A percentile compares a stretch with the other conserved stretches of the same genome.
phyloP scores from a whole-genome alignment of 306 rosid species.

The Erythrophleum fordii region DNA sequence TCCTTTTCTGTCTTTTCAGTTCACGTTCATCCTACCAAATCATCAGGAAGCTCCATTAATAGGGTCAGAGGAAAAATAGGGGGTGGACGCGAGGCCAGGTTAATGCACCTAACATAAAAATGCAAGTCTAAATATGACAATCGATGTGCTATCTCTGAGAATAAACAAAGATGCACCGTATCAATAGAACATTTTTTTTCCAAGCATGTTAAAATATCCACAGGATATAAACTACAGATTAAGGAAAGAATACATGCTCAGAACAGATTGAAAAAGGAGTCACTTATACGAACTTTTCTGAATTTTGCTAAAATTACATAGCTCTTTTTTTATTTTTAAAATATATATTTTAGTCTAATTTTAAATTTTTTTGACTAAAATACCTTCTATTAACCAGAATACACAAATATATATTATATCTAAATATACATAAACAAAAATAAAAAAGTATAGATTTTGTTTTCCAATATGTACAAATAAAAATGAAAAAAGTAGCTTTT shows the following conservation, averaged over 20 bases:
- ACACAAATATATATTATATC: too few relatives aligned
- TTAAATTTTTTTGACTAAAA: too few relatives aligned
- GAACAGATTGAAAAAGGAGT: neutral
- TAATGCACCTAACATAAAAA: neutral
- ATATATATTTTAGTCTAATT: too few relatives aligned
- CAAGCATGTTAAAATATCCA: neutral
- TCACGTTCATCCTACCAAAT: slow-evolving; percentile 89
- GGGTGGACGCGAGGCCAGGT: neutral
- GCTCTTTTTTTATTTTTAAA: too few relatives aligned
- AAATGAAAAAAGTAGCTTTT: too few relatives aligned
- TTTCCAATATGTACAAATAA: too few relatives aligned
- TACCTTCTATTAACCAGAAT: too few relatives aligned
- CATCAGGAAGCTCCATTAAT: slow-evolving; percentile 29
- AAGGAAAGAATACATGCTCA: slow-evolving; percentile 8
- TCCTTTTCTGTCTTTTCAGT: slow-evolving; percentile 92
- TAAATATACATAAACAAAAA: too few relatives aligned
- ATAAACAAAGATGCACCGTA: neutral
- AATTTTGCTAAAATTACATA: too few relatives aligned
- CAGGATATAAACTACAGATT: neutral
- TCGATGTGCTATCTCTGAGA: neutral
- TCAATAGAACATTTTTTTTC: neutral
- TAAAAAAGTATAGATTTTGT: too few relatives aligned
- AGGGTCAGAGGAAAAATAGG: neutral
- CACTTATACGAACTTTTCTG: too few relatives aligned
- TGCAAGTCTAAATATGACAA: neutral